Evolutionary conservation across 2,329 filamentous ascomycete species (phyloP).

Genomic region (Colletotrichum nymphaeae): DNA sequence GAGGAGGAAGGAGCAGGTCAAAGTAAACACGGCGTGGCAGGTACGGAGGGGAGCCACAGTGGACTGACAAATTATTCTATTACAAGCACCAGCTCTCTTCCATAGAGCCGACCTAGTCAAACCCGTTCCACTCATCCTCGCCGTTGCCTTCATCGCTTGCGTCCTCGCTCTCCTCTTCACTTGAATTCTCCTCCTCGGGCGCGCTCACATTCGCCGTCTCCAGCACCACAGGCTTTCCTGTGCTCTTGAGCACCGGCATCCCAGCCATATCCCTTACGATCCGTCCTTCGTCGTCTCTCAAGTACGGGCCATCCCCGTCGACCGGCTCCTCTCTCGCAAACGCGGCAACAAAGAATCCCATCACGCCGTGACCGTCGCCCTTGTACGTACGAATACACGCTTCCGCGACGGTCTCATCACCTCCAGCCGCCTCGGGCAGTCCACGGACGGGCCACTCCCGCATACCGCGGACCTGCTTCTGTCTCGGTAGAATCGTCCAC

Average conservation of each 20-base stretch:
- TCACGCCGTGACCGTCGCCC: slow-evolving; percentile 83
- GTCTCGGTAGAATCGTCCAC: slow-evolving; percentile 81
- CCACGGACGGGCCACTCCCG: slow-evolving; percentile 79
- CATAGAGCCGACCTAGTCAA: slow-evolving; percentile 34
- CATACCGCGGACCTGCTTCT: slow-evolving; percentile 82
- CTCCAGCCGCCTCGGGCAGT: slow-evolving; percentile 58
- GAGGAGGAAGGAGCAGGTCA: not conserved
- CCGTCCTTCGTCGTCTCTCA: slow-evolving; percentile 65
- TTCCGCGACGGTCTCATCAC: slow-evolving; percentile 69
- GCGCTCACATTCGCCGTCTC: slow-evolving; percentile 33
- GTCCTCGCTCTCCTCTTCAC: slow-evolving; percentile 18
- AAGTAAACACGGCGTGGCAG: not conserved
- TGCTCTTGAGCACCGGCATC: slow-evolving; percentile 51
- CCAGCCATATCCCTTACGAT: slow-evolving; percentile 56
- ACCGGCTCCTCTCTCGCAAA: slow-evolving; percentile 73
- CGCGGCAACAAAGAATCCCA: slow-evolving; percentile 95
- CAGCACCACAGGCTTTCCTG: slow-evolving; percentile 45
- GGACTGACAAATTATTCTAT: not conserved
- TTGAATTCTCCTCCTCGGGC: not conserved
- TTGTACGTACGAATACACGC: slow-evolving; percentile 86
- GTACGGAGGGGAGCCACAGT: not conserved
- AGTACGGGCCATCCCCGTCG: slow-evolving; percentile 59
- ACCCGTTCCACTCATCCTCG: slow-evolving; percentile 46
- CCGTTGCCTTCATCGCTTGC: slow-evolving; percentile 42
- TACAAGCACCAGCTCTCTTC: too few species aligned